Conservation (phyloP, 495 filamentous ascomycete species). For the Pyronema domesticum region DNA sequence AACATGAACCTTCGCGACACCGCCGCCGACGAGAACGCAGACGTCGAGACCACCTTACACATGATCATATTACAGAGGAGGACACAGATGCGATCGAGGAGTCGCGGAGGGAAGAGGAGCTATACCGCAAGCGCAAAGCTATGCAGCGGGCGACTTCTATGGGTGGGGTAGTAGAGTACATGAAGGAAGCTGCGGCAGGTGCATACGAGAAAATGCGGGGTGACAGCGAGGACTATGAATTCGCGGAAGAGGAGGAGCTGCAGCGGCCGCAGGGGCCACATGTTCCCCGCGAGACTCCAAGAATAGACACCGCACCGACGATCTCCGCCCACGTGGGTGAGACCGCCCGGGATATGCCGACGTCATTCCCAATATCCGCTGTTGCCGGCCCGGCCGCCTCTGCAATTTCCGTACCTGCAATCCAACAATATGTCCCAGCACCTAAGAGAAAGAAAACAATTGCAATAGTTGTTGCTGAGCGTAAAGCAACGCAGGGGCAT, state of each 20-base stretch:
- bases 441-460: slow-evolving; percentile 11
- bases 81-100: slow-evolving; percentile 22
- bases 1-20: slow-evolving; percentile 7
- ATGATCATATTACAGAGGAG: slow-evolving; percentile 19
- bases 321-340: background rate
- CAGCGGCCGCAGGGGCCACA: background rate
- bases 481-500: slow-evolving; percentile 16
- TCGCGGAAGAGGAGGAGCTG: background rate
- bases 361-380: background rate
- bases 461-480: slow-evolving; percentile 16
- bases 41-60: slow-evolving; percentile 4
- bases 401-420: background rate
- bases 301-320: background rate
- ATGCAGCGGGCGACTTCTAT: background rate
- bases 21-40: slow-evolving; percentile 1
- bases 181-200: background rate
- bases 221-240: background rate
- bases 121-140: background rate
- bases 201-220: background rate
- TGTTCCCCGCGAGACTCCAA: background rate
- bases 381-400: background rate
- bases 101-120: slow-evolving; percentile 11
- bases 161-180: background rate
- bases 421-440: slow-evolving; percentile 10
- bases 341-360: background rate